Evolutionary conservation across 2,329 filamentous ascomycete species (phyloP).

Genomic region (Clarireedia sp.): DNA sequence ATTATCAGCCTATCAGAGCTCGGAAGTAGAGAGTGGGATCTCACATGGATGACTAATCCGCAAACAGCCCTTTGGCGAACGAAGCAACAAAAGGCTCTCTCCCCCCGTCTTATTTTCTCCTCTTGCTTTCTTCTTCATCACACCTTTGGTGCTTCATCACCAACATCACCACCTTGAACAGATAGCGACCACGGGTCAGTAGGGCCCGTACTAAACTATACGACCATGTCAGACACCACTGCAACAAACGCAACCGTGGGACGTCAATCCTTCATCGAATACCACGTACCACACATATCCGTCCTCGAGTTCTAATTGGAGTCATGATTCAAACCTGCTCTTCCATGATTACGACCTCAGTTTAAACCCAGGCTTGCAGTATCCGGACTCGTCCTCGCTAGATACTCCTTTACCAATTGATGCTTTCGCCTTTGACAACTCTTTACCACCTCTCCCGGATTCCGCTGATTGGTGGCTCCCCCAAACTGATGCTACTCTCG

Average conservation of each 20-base stretch:
- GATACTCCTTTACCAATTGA: not conserved
- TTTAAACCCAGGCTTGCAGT: not conserved
- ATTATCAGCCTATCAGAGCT: too few relatives aligned
- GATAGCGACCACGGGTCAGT: conserved; percentile 15
- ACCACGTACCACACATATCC: conserved; percentile 13
- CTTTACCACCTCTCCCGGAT: not conserved
- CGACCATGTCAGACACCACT: conserved; percentile 15
- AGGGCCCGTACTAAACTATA: conserved; percentile 21
- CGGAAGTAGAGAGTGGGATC: too few relatives aligned
- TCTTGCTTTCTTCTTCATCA: not conserved
- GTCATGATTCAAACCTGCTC: not conserved
- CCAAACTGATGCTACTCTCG: conserved; percentile 4
- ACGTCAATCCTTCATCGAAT: conserved; percentile 3
- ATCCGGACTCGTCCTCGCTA: not conserved
- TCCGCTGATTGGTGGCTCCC: conserved; percentile 6
- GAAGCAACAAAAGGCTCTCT: too few relatives aligned
- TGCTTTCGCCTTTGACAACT: not conserved
- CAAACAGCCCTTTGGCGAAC: too few relatives aligned
- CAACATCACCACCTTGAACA: not conserved
- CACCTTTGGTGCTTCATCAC: not conserved
- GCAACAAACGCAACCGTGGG: conserved; percentile 2
- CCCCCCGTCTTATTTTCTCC: not conserved
- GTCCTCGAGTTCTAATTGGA: not conserved
- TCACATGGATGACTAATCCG: too few relatives aligned
- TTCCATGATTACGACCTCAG: conserved; percentile 6